Evolutionary conservation across 78 protist species (phyloP).

Genomic region (Goniomonas avonlea): DNA sequence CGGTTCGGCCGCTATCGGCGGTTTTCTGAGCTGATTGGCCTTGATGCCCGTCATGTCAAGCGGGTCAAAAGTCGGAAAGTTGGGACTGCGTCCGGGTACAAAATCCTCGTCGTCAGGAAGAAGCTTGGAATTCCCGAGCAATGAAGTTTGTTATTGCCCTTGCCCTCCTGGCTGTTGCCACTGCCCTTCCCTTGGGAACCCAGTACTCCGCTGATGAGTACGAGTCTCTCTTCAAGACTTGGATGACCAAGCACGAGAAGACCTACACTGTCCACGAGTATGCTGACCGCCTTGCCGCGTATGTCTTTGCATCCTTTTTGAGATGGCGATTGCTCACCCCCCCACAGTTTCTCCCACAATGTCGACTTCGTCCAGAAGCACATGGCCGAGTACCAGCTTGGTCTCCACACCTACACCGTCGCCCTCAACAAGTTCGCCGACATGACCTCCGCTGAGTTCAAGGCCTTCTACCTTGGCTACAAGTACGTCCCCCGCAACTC

Average conservation of each 20-base stretch:
- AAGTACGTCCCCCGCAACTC: neutral
- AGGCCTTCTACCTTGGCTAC: neutral
- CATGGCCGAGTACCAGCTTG: conserved; percentile 20
- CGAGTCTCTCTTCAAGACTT: neutral
- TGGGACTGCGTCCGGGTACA: too few species aligned
- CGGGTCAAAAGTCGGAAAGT: too few species aligned
- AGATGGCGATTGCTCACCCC: neutral
- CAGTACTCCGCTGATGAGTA: neutral
- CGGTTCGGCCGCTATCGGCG: too few species aligned
- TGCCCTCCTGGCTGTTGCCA: neutral
- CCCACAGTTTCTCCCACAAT: conserved; percentile 45
- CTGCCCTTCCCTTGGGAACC: too few species aligned
- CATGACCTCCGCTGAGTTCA: conserved; percentile 54
- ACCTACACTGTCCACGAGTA: neutral
- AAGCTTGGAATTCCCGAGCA: too few species aligned
- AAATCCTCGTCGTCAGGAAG: too few species aligned
- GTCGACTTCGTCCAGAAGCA: conserved; percentile 37
- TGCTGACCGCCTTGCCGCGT: neutral
- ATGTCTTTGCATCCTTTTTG: neutral
- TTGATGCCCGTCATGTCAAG: too few species aligned
- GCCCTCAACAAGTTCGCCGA: conserved; percentile 70
- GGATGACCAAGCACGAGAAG: neutral
- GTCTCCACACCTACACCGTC: neutral
- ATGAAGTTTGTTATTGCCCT: neutral
- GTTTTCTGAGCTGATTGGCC: too few species aligned